Conservation (phyloP, 2,329 filamentous ascomycete genomes). For the Colletotrichum sublineola region DNA sequence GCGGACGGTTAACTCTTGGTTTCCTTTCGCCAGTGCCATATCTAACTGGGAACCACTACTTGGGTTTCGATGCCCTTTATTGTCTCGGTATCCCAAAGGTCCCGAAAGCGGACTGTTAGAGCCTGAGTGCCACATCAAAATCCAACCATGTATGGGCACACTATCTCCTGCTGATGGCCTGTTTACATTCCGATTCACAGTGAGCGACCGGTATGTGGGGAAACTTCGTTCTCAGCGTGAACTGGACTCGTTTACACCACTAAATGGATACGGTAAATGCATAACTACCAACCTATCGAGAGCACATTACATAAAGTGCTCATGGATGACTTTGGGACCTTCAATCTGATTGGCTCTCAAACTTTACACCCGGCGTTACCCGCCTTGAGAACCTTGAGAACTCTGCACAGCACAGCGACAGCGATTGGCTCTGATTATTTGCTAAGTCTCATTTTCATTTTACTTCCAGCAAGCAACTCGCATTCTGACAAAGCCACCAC, state of each 20-base stretch:
- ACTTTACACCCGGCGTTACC: constrained; percentile 1
- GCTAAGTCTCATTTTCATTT: background rate
- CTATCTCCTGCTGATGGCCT: background rate
- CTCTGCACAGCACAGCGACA: constrained; percentile 3
- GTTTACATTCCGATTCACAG: background rate
- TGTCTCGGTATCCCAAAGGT: background rate
- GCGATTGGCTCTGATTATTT: background rate
- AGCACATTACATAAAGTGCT: background rate
- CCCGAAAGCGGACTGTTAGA: background rate
- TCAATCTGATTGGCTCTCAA: background rate
- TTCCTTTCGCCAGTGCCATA: background rate
- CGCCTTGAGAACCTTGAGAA: constrained; percentile 31
- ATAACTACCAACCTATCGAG: background rate
- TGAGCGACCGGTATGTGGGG: background rate
- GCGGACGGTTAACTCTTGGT: background rate
- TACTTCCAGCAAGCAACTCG: background rate
- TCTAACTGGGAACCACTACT: background rate
- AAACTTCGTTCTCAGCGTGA: too few species aligned
- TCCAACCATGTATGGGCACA: background rate
- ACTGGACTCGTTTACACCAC: background rate
- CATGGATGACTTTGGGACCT: background rate
- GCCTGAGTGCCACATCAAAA: background rate
- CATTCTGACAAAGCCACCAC: background rate
- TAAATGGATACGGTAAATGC: background rate
- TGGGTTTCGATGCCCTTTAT: background rate